phyloP scores from a whole-genome alignment of 1,284 basidiomycete species.

The Cerrena zonata region DNA sequence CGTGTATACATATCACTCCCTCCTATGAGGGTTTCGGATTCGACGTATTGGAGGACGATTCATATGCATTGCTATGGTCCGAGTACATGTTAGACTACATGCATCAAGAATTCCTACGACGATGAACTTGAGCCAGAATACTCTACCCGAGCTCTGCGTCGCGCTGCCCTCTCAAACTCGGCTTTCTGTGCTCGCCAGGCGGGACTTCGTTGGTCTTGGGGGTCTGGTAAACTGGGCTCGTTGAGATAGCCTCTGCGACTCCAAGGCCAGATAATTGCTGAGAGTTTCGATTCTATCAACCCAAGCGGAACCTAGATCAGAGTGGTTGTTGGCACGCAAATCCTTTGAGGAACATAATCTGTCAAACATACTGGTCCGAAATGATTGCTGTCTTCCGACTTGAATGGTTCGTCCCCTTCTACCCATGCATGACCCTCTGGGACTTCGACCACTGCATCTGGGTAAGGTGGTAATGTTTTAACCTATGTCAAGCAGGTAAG shows the following conservation, averaged over 20 bases:
- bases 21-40: neutral
- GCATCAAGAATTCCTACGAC: neutral
- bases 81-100: neutral
- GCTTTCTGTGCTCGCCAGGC: conserved; percentile 42
- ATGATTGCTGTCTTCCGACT: conserved; percentile 66
- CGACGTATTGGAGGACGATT: neutral
- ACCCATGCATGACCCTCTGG: conserved; percentile 68
- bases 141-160: conserved; percentile 40
- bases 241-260: conserved; percentile 44
- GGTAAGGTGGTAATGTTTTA: conserved; percentile 65
- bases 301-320: conserved; percentile 50
- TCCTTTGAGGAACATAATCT: neutral
- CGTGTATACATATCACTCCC: conserved; percentile 7
- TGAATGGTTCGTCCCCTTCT: conserved; percentile 66
- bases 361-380: conserved; percentile 59
- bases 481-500: conserved; percentile 28
- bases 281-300: conserved; percentile 57
- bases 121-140: conserved; percentile 6
- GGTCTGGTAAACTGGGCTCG: conserved; percentile 22
- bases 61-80: neutral
- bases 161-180: conserved; percentile 40
- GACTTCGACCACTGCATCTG: conserved; percentile 47
- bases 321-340: neutral
- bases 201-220: conserved; percentile 27
- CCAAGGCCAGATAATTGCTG: conserved; percentile 58